Evolutionary conservation across 495 filamentous ascomycete species (phyloP), one percentile per base, ranked within the genome.

Genomic region (Penicillium coprophilum): DNA sequence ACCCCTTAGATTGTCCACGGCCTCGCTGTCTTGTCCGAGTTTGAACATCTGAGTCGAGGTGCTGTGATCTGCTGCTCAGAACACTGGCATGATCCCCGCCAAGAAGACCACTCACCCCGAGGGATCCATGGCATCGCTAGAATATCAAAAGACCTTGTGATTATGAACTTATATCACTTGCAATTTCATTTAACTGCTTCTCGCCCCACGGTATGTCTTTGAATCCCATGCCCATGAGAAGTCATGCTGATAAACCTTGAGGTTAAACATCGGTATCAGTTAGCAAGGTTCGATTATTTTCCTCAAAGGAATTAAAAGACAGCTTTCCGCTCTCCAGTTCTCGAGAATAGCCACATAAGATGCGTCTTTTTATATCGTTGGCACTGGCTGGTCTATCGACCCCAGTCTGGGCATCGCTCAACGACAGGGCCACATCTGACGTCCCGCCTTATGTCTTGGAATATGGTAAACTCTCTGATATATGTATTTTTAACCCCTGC

Each of bases 391-490:
- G 39, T n/a, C 39, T 64, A 23, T 46, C 47, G 1, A 44, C 23
- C 41, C 24, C 53, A 23, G 58, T 49, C 32, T 10, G 24, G 13
- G 46, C 46, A 23, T 36, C 30, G 1, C 21, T 43, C 19, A 12
- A 12, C n/a, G n/a, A 47, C 21, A 53, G 53, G 11, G 53, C 45
- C 12, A 38, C 58, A 15, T n/a, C 56, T 6, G 52, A 44, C 17
- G 50, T 69, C 48, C 69, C 69, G 0, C 58, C 59, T 52, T 71
- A 71, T 62, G 65, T 70, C 11, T 57, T 64, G 24, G 63, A 62
- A n/a, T 71, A 66, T 28, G 69, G 63, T 71, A 28, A 50, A 45
- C 15, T 10, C 1, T 8, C 12, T 9, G 5, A 30, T 9, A 49
- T 8, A 43, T 6, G 23, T 3, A 23, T 5, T 17, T 1, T n/a